These are phyloP conservation scores for Kodamaea fungicola DNA, from an alignment of 1,139 yeast genomes.

Conservation along the genomic window DNA sequence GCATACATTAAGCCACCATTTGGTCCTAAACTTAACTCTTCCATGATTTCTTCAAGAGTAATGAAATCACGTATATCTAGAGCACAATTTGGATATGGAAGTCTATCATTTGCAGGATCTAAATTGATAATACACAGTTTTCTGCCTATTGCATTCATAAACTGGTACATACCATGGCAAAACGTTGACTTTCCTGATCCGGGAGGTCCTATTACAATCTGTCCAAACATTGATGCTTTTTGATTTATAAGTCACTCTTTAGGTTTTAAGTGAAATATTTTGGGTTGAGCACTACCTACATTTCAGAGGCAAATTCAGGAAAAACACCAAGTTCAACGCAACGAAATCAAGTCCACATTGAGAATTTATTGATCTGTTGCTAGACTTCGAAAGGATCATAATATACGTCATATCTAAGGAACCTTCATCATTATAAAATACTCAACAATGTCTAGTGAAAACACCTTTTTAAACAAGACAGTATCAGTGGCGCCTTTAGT, in stretches of 20 bases:
- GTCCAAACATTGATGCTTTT: constrained; percentile 59
- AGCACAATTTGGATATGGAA: constrained; percentile 72
- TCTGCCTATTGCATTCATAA: constrained; percentile 89
- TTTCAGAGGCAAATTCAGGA: constrained; percentile 2
- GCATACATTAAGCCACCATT: constrained; percentile 95
- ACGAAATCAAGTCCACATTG: no score
- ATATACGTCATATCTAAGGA: no score
- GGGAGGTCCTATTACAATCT: constrained; percentile 95
- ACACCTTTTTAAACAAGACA: constrained; percentile 46
- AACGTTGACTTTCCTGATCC: constrained; percentile 97
- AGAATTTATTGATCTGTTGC: no score
- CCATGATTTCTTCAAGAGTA: constrained; percentile 88
- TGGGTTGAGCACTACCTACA: not conserved
- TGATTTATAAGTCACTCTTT: not conserved
- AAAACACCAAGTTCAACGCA: not conserved
- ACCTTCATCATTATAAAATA: not conserved
- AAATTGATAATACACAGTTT: constrained; percentile 77
- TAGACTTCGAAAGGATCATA: no score
- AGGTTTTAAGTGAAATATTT: not conserved
- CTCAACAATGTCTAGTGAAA: constrained; percentile 24
- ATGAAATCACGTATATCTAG: constrained; percentile 86
- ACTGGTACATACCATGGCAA: constrained; percentile 88
- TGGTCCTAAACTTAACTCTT: constrained; percentile 77
- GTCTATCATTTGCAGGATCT: constrained; percentile 90
- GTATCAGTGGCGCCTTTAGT: constrained; percentile 96